phyloP scores from a whole-genome alignment of 257 asterid species.

The Scutellaria baicalensis region DNA sequence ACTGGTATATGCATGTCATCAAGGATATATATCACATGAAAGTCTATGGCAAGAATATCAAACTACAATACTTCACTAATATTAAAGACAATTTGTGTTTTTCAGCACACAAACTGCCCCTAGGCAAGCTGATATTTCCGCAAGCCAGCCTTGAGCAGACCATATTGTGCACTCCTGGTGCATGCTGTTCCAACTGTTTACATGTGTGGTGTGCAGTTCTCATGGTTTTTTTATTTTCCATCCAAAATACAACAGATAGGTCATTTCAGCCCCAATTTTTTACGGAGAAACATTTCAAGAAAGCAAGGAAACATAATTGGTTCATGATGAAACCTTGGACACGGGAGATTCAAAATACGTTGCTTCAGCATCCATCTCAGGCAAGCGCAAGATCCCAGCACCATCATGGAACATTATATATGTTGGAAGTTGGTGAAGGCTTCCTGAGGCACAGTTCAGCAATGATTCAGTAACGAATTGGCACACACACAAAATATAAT shows the following conservation, averaged over 20 bases:
- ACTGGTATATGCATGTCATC: not conserved
- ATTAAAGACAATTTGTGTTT: not conserved
- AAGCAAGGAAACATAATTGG: not conserved
- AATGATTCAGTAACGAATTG: slow-evolving; percentile 18
- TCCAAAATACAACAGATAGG: not conserved
- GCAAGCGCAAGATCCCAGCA: slow-evolving; percentile 47
- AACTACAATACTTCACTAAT: not conserved
- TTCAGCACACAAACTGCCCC: not conserved
- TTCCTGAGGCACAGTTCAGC: slow-evolving; percentile 32
- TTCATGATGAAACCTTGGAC: slow-evolving; percentile 53
- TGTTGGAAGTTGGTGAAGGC: slow-evolving; percentile 71
- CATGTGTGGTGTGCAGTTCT: too few relatives aligned
- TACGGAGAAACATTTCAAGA: not conserved
- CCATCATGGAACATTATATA: slow-evolving; percentile 74
- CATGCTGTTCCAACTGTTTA: too few relatives aligned
- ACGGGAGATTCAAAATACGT: slow-evolving; percentile 46
- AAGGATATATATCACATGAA: not conserved
- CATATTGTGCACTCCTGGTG: too few relatives aligned
- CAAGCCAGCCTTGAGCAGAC: too few relatives aligned
- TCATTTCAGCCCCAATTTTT: not conserved
- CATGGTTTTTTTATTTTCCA: too few relatives aligned
- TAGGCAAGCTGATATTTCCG: too few relatives aligned
- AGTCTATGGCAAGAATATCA: not conserved
- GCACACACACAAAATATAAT: not conserved
- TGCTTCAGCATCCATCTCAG: slow-evolving; percentile 55